phyloP scores from a whole-genome alignment of 2,329 filamentous ascomycete genomes.

The Cordyceps pruinosa region DNA sequence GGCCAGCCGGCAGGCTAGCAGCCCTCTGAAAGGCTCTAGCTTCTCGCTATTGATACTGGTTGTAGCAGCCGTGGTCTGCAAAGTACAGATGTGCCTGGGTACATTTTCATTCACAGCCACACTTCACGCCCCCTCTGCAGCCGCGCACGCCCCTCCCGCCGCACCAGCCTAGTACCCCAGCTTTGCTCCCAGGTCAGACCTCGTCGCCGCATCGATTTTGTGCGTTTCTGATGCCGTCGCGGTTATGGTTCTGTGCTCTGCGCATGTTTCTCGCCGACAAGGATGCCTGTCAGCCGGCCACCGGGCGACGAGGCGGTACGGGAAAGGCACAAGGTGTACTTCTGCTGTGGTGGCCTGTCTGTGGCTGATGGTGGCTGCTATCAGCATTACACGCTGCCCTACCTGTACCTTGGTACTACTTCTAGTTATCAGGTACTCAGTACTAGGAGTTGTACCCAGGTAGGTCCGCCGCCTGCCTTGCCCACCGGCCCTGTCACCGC shows the following conservation, averaged over 20 bases:
- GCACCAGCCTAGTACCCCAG: neutral
- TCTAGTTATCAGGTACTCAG: too few species aligned
- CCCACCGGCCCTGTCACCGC: neutral
- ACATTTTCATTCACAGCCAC: too few species aligned
- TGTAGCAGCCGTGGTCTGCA: too few species aligned
- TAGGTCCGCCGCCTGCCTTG: too few species aligned
- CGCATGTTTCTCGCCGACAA: neutral
- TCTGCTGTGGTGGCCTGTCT: neutral
- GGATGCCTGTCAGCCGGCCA: neutral
- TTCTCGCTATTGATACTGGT: too few species aligned
- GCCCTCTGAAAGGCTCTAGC: too few species aligned
- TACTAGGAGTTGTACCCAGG: too few species aligned
- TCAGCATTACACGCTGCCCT: neutral
- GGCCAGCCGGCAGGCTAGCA: too few species aligned
- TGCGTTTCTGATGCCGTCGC: neutral
- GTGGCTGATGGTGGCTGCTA: neutral
- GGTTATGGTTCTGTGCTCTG: neutral
- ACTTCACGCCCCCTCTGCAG: conserved; percentile 1
- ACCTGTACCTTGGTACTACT: too few species aligned
- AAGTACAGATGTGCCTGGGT: too few species aligned
- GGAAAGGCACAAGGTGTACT: neutral
- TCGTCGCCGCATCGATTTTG: neutral
- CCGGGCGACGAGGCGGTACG: too few species aligned
- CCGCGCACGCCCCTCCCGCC: too few species aligned
- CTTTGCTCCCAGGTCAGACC: neutral